Evolutionary conservation across 2,329 filamentous ascomycete genomes (phyloP).

Genomic region (Beauveria caledonica): DNA sequence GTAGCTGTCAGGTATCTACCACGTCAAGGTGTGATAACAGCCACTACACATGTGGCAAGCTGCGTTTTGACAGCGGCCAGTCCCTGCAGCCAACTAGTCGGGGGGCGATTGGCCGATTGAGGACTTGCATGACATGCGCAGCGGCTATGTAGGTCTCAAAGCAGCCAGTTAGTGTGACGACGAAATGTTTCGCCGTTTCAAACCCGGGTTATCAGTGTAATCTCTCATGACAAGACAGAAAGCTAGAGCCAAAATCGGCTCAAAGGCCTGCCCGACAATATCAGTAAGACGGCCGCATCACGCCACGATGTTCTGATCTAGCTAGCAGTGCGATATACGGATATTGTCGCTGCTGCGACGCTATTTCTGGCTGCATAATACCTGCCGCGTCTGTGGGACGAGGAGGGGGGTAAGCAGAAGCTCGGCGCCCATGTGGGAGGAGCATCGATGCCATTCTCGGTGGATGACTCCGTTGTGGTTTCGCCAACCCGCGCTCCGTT

Average conservation of each 20-base stretch:
- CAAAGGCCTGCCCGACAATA: background rate
- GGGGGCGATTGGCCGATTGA: slow-evolving; percentile 24
- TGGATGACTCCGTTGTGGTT: slow-evolving; percentile 10
- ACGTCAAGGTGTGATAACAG: background rate
- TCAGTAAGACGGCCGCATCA: background rate
- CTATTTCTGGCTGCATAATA: slow-evolving; percentile 1
- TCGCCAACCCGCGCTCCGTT: slow-evolving; percentile 6
- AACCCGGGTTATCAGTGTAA: background rate
- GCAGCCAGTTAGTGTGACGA: slow-evolving; percentile 13
- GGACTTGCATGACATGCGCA: slow-evolving; percentile 34
- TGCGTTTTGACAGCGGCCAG: background rate
- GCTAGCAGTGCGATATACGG: background rate
- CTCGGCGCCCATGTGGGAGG: slow-evolving; percentile 8
- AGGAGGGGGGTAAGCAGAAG: slow-evolving; percentile 8
- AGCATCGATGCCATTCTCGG: slow-evolving; percentile 9
- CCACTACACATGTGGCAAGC: background rate
- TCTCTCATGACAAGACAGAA: background rate
- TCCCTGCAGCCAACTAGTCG: slow-evolving; percentile 7
- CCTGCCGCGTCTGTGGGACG: background rate
- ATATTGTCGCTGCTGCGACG: background rate
- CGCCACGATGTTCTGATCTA: background rate
- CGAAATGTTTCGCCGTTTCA: background rate
- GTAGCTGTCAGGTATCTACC: background rate
- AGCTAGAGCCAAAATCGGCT: background rate
- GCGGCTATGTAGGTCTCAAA: slow-evolving; percentile 32